Evolutionary conservation across 495 filamentous ascomycete species (phyloP).

Genomic region (Daldinia grandis): DNA sequence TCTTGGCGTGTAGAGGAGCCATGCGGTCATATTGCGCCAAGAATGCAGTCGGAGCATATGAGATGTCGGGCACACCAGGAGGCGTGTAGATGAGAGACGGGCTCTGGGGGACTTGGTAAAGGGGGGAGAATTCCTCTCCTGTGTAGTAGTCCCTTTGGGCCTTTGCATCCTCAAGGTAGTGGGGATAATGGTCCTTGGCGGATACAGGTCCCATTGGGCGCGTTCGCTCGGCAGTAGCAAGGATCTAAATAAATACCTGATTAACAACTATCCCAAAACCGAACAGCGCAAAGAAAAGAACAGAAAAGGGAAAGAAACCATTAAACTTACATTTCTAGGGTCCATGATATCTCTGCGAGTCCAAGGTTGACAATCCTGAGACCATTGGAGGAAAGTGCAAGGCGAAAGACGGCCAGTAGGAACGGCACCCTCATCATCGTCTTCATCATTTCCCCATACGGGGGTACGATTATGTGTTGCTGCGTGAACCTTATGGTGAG

Average conservation of each 20-base stretch:
- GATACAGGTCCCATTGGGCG: constrained; percentile 9
- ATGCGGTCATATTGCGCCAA: constrained; percentile 33
- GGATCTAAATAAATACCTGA: background rate
- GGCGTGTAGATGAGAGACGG: constrained; percentile 40
- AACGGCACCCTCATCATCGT: constrained; percentile 34
- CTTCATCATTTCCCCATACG: constrained; percentile 20
- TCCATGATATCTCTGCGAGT: constrained; percentile 9
- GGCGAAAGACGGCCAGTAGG: constrained; percentile 36
- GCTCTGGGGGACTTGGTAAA: constrained; percentile 32
- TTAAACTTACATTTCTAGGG: constrained; percentile 22
- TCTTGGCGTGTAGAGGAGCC: constrained; percentile 28
- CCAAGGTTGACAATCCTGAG: constrained; percentile 23
- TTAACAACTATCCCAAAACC: background rate
- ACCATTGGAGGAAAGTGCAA: constrained; percentile 33
- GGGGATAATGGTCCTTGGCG: background rate
- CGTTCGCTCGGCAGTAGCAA: constrained; percentile 4
- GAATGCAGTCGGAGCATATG: constrained; percentile 4
- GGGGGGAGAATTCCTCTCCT: constrained; percentile 36
- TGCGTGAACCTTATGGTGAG: background rate
- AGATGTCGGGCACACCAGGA: constrained; percentile 24
- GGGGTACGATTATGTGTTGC: background rate
- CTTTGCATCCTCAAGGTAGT: background rate
- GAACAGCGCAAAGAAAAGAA: background rate
- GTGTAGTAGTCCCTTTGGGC: constrained; percentile 32
- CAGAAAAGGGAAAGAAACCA: background rate